Conservation (phyloP, 1,284 basidiomycete genomes). For the Puccinia triticina region DNA sequence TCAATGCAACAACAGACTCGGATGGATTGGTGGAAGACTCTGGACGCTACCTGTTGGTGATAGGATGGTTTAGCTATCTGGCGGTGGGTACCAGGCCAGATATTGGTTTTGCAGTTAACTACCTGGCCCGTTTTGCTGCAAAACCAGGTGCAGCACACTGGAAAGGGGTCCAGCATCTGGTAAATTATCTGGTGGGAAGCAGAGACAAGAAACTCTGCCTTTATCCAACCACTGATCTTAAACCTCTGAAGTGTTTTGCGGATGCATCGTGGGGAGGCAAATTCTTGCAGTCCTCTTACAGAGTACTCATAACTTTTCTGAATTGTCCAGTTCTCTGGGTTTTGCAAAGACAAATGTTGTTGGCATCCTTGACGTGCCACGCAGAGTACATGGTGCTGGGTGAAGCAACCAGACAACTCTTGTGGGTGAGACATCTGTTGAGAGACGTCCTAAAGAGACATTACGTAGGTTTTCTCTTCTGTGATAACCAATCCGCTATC, state of each 20-base stretch:
- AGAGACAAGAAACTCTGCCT: not conserved
- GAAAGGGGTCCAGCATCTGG: not conserved
- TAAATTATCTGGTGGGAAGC: not conserved
- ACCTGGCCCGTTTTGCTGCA: not conserved
- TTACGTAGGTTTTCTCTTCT: too few relatives aligned
- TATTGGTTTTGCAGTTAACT: slow-evolving; percentile 8
- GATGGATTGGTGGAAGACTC: not conserved
- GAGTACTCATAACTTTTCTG: not conserved
- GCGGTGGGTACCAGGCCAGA: too few relatives aligned
- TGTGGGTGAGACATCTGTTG: too few relatives aligned
- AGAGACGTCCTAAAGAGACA: too few relatives aligned
- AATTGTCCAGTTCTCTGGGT: slow-evolving; percentile 4
- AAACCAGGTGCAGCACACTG: not conserved
- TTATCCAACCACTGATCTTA: not conserved
- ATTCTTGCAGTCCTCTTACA: not conserved
- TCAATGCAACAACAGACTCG: too few relatives aligned
- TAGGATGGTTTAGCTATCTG: not conserved
- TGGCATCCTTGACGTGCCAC: slow-evolving; percentile 7
- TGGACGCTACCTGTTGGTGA: not conserved
- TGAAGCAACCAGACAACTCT: too few relatives aligned
- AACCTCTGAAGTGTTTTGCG: not conserved
- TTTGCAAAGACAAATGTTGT: not conserved
- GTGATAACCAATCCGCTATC: too few relatives aligned
- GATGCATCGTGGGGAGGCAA: too few relatives aligned
- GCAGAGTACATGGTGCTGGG: too few relatives aligned